Percentiles rank a stretch among this genome's conserved stretches.
These are phyloP conservation scores for Dipteronia sinensis DNA, from an alignment of 345 rosid genomes.

Conservation along the genomic window DNA sequence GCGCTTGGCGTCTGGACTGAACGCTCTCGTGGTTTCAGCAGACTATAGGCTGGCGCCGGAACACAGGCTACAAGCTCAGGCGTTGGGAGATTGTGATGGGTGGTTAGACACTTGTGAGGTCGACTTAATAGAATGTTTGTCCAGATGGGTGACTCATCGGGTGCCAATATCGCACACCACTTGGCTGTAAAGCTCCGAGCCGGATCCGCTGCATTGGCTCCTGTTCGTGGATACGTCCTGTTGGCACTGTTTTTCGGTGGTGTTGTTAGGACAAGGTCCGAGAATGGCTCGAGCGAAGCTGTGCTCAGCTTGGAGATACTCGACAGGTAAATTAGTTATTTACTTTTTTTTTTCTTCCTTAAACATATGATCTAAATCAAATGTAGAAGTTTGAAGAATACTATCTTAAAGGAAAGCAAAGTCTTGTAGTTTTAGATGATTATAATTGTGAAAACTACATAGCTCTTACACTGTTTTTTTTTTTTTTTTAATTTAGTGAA, in stretches of 20 bases:
- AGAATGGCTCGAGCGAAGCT: conserved; percentile 46
- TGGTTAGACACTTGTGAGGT: conserved; percentile 20
- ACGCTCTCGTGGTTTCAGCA: conserved; percentile 37
- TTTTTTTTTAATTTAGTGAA: too few relatives aligned
- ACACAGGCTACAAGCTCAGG: conserved; percentile 28
- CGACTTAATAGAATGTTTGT: conserved; percentile 41
- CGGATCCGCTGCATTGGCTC: conserved; percentile 20
- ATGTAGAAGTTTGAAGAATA: too few relatives aligned
- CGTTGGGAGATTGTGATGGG: conserved; percentile 12
- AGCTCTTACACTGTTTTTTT: too few relatives aligned
- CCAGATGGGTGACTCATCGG: conserved; percentile 49
- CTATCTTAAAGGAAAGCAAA: too few relatives aligned
- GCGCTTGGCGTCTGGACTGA: conserved; percentile 35
- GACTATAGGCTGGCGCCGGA: conserved; percentile 32
- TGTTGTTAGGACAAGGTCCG: conserved; percentile 42
- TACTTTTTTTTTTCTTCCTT: neutral
- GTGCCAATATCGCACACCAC: conserved; percentile 53
- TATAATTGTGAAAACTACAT: too few relatives aligned
- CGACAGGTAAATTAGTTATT: conserved; percentile 29
- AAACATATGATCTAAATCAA: too few relatives aligned
- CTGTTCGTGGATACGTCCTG: conserved; percentile 48
- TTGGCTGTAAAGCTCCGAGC: conserved; percentile 36
- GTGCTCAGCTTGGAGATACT: conserved; percentile 36
- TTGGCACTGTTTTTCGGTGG: conserved; percentile 54
- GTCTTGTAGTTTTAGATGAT: too few relatives aligned